phyloP scores from a whole-genome alignment of 148 eudicot species.

The Amaranthus palmeri region DNA sequence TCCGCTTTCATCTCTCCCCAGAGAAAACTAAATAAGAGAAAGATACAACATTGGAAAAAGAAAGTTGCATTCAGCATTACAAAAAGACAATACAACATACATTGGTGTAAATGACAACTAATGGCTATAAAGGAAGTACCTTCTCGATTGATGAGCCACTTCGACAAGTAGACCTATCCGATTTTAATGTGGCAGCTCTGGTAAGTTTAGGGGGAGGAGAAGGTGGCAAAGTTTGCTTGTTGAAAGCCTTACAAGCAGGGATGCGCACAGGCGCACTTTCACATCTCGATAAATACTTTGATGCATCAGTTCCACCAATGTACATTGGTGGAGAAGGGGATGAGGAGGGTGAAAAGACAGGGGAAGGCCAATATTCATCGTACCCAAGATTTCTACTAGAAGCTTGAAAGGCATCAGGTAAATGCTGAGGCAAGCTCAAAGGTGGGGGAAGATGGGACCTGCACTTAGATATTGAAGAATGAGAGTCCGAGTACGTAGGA shows the following conservation, averaged over 20 bases:
- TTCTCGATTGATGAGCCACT: constrained; percentile 49
- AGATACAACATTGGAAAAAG: not conserved
- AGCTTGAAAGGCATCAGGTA: constrained; percentile 45
- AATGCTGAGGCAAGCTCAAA: constrained; percentile 43
- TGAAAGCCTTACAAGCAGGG: constrained; percentile 47
- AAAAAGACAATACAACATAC: not conserved
- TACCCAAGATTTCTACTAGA: constrained; percentile 34
- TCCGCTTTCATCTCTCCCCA: constrained; percentile 58
- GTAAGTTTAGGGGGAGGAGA: constrained; percentile 57
- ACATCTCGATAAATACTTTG: constrained; percentile 51
- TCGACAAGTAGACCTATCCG: constrained; percentile 39
- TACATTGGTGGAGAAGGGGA: constrained; percentile 76
- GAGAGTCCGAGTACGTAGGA: constrained; percentile 69
- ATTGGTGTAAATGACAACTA: not conserved
- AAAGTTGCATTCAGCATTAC: not conserved
- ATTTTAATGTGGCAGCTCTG: constrained; percentile 39
- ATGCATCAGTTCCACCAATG: constrained; percentile 28
- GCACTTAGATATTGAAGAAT: constrained; percentile 40
- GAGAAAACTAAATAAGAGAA: constrained; percentile 42
- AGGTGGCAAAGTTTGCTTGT: constrained; percentile 46
- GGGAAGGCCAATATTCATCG: constrained; percentile 75
- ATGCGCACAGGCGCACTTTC: constrained; percentile 81
- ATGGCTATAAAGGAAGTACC: constrained; percentile 34
- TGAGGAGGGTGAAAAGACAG: constrained; percentile 55
- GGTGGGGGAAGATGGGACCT: constrained; percentile 52